These are phyloP conservation scores for Aureobasidium sp. DNA, from an alignment of 2,329 filamentous ascomycete genomes.

Conservation along the genomic window DNA sequence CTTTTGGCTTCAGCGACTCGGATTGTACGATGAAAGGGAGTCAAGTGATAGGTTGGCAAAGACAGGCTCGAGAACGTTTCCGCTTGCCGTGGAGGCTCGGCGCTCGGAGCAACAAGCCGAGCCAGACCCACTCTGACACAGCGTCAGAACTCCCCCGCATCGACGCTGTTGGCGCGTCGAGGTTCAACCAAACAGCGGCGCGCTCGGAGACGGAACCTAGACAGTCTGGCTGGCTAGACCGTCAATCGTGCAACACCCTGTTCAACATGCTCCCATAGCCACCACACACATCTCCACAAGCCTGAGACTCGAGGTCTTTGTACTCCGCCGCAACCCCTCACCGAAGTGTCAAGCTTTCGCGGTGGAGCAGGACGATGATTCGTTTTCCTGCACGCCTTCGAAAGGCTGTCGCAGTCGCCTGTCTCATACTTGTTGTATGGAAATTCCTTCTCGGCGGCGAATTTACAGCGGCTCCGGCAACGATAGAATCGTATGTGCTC, in stretches of 20 bases:
- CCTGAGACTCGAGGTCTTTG: background rate
- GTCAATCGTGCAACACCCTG: constrained; percentile 8
- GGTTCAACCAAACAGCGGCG: constrained; percentile 11
- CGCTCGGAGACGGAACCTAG: constrained; percentile 12
- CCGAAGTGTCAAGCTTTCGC: constrained; percentile 5
- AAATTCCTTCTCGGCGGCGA: constrained; percentile 19
- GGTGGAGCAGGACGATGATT: constrained; percentile 1
- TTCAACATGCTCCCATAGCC: constrained; percentile 9
- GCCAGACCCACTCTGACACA: background rate
- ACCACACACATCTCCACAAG: background rate
- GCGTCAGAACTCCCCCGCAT: constrained; percentile 3
- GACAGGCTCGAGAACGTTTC: constrained; percentile 3
- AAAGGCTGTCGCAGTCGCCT: background rate
- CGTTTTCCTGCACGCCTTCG: constrained; percentile 17
- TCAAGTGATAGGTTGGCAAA: constrained; percentile 13
- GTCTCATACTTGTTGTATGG: constrained; percentile 9
- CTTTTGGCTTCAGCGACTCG: constrained; percentile 10
- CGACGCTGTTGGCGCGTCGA: constrained; percentile 2
- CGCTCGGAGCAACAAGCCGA: background rate
- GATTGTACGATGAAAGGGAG: background rate
- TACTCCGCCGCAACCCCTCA: background rate
- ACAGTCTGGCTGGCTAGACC: constrained; percentile 7
- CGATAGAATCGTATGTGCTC: constrained; percentile 13
- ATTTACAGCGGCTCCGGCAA: constrained; percentile 8
- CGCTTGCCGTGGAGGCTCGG: constrained; percentile 6